A percentile compares a stretch with the other conserved stretches of the same genome.
phyloP scores from a whole-genome alignment of 306 rosid species.

The Medicago ruthenica region DNA sequence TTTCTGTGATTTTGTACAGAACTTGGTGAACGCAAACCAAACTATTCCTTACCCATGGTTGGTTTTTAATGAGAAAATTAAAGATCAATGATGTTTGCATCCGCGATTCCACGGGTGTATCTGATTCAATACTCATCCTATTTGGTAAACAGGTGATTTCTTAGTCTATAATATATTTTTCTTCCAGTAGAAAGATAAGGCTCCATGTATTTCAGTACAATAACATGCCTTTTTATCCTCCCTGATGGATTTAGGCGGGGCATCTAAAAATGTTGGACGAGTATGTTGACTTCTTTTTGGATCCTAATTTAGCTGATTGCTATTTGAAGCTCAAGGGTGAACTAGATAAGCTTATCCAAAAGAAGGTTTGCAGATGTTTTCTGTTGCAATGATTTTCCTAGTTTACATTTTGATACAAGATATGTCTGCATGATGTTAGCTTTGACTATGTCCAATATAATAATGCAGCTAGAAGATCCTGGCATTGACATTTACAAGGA shows the following conservation, averaged over 20 bases:
- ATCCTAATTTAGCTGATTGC: conserved; percentile 91
- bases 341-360: conserved; percentile 77
- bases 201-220: conserved; percentile 34
- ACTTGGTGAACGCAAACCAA: conserved; percentile 92
- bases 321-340: conserved; percentile 87
- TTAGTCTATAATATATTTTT: conserved; percentile 15
- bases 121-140: conserved; percentile 87
- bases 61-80: conserved; percentile 94
- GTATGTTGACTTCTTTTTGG: conserved; percentile 87
- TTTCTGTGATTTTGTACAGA: conserved; percentile 60
- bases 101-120: conserved; percentile 96
- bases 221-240: conserved; percentile 7
- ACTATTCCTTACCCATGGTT: conserved; percentile 97
- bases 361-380: conserved; percentile 66
- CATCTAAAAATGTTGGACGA: conserved; percentile 93
- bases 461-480: conserved; percentile 87
- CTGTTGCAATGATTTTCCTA: too few species aligned
- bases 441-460: too few species aligned
- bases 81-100: conserved; percentile 90
- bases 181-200: conserved; percentile 6
- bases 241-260: conserved; percentile 64
- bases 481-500: conserved; percentile 81
- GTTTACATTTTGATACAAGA: too few species aligned
- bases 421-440: too few species aligned
- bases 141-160: conserved; percentile 83